Conservation (phyloP, 1,139 yeast species). For the Tardiomyces digboiensis region DNA sequence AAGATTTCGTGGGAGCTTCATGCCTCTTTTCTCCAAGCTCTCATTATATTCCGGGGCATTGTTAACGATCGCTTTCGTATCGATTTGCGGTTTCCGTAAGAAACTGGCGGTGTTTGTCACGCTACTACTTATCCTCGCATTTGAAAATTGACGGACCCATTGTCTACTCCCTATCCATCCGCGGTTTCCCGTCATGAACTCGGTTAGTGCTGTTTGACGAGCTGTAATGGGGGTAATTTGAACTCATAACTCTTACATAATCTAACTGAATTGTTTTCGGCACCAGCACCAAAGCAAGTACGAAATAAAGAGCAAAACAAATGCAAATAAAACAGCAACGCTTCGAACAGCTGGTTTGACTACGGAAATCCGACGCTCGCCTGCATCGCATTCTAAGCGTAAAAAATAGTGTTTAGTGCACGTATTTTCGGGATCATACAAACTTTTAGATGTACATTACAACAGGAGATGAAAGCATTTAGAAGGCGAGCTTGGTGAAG, state of each 20-base stretch:
- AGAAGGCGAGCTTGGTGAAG: conserved; percentile 98
- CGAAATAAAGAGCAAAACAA: no score
- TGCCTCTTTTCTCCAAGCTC: conserved; percentile 40
- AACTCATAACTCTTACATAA: no score
- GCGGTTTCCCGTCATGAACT: no score
- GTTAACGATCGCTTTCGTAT: conserved; percentile 33
- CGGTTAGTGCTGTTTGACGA: no score
- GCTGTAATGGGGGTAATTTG: no score
- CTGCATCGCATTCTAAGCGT: no score
- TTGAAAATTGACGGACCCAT: neutral
- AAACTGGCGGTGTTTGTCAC: neutral
- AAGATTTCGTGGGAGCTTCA: conserved; percentile 22
- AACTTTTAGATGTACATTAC: conserved; percentile 4
- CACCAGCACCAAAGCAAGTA: no score
- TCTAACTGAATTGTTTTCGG: no score
- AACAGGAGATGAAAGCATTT: conserved; percentile 25
- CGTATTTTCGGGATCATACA: neutral
- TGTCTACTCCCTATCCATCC: neutral
- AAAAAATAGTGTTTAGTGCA: no score
- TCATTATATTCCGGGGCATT: conserved; percentile 32
- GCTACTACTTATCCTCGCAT: neutral
- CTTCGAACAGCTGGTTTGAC: no score
- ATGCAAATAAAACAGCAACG: no score
- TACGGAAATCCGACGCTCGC: no score
- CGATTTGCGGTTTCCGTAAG: conserved; percentile 30